Conservation (phyloP, 192 early-diverging fungal species). For the Umbelopsis ramanniana region DNA sequence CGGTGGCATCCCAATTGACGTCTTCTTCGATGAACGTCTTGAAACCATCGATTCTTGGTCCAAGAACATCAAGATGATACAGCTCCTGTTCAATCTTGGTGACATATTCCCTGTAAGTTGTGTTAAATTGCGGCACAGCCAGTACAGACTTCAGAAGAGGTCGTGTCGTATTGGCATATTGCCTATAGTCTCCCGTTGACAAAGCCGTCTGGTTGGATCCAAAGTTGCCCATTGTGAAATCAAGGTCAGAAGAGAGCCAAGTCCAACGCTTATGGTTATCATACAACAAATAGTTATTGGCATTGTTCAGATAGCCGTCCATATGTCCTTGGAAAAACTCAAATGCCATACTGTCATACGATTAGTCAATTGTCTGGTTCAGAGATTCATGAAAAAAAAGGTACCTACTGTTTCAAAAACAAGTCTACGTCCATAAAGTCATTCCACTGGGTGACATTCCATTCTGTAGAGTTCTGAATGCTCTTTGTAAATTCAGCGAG, state of each 20-base stretch:
- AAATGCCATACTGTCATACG: slow-evolving; percentile 8
- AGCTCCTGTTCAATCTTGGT: neutral
- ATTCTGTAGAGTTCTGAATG: neutral
- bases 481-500: neutral
- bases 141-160: neutral
- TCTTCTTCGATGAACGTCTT: neutral
- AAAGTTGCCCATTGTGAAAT: slow-evolving; percentile 18
- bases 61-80: neutral
- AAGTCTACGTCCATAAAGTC: slow-evolving; percentile 22
- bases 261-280: neutral
- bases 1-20: neutral
- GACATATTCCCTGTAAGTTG: neutral
- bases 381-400: neutral
- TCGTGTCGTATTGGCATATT: slow-evolving; percentile 1
- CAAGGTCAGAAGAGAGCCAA: slow-evolving; percentile 31
- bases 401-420: slow-evolving; percentile 25
- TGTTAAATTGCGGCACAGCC: neutral
- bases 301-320: slow-evolving; percentile 28
- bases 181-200: slow-evolving; percentile 8
- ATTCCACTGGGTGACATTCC: slow-evolving; percentile 4
- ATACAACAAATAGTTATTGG: slow-evolving; percentile 30
- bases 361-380: neutral
- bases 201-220: neutral
- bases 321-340: slow-evolving; percentile 8
- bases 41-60: neutral